phyloP scores from a whole-genome alignment of 1,284 basidiomycete genomes.

The Ceratobasidium sp. region DNA sequence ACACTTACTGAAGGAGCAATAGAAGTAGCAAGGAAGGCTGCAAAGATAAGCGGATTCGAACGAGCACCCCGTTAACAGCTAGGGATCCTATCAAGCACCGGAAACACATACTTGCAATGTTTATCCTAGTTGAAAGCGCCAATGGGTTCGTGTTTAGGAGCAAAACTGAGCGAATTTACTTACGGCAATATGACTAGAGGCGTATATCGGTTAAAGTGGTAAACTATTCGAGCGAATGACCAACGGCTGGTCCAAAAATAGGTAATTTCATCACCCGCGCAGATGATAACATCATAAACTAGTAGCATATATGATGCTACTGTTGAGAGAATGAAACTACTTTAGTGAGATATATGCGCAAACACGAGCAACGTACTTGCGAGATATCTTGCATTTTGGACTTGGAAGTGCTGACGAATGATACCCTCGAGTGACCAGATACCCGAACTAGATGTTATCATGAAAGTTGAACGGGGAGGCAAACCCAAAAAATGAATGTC shows the following conservation, averaged over 20 bases:
- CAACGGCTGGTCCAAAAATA: slow-evolving; percentile 17
- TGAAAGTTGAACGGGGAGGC: too few species aligned
- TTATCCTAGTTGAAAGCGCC: not conserved
- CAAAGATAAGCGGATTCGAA: not conserved
- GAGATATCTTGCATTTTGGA: too few species aligned
- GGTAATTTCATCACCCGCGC: slow-evolving; percentile 1
- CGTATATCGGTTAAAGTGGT: slow-evolving; percentile 13
- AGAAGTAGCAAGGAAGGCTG: slow-evolving; percentile 14
- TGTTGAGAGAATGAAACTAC: not conserved
- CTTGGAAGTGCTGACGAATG: too few species aligned
- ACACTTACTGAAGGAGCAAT: slow-evolving; percentile 11
- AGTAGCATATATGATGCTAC: slow-evolving; percentile 28
- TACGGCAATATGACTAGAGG: slow-evolving; percentile 12
- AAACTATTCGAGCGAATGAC: slow-evolving; percentile 24
- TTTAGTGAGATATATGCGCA: too few species aligned
- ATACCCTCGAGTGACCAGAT: too few species aligned
- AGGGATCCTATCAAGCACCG: too few species aligned
- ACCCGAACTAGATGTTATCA: too few species aligned
- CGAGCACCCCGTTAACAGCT: too few species aligned
- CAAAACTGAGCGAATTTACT: not conserved
- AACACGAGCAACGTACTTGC: too few species aligned
- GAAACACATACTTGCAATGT: not conserved
- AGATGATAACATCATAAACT: slow-evolving; percentile 11
- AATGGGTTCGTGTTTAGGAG: not conserved
- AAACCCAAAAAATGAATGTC: too few species aligned